phyloP scores from a whole-genome alignment of 2,329 filamentous ascomycete species.

The Aspergillus costaricaensis region DNA sequence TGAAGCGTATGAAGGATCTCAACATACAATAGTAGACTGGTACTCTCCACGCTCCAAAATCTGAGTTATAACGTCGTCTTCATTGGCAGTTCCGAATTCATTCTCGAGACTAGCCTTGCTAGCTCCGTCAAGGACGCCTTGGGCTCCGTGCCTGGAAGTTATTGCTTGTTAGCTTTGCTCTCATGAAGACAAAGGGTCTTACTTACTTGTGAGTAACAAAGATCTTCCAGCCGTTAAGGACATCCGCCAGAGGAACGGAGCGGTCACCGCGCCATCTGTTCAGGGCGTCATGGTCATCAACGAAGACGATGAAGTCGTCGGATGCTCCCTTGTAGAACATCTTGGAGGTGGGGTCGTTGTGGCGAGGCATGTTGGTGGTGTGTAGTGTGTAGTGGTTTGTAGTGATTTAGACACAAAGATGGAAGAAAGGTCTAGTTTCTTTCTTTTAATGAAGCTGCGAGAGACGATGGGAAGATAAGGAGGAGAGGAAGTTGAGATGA shows the following conservation, averaged over 20 bases:
- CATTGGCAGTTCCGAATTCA: constrained; percentile 80
- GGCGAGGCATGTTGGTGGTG: constrained; percentile 62
- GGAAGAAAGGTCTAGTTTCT: neutral
- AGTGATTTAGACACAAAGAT: constrained; percentile 9
- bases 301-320: constrained; percentile 68
- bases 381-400: constrained; percentile 6
- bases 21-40: constrained; percentile 63
- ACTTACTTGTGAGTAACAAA: constrained; percentile 87
- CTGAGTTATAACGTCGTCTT: constrained; percentile 77
- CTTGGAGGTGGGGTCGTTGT: constrained; percentile 71
- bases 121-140: constrained; percentile 75
- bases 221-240: constrained; percentile 85
- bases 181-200: neutral
- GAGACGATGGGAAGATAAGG: neutral
- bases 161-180: neutral
- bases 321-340: constrained; percentile 79
- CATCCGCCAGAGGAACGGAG: constrained; percentile 76
- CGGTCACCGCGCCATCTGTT: constrained; percentile 83
- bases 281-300: constrained; percentile 56
- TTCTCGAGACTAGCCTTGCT: constrained; percentile 74
- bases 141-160: constrained; percentile 68
- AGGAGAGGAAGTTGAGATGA: neutral
- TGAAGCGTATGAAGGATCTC: too few species aligned
- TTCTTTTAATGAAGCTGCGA: neutral
- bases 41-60: constrained; percentile 76